Conservation (phyloP, 2,329 filamentous ascomycete genomes). For the Verticillium nonalfalfae region DNA sequence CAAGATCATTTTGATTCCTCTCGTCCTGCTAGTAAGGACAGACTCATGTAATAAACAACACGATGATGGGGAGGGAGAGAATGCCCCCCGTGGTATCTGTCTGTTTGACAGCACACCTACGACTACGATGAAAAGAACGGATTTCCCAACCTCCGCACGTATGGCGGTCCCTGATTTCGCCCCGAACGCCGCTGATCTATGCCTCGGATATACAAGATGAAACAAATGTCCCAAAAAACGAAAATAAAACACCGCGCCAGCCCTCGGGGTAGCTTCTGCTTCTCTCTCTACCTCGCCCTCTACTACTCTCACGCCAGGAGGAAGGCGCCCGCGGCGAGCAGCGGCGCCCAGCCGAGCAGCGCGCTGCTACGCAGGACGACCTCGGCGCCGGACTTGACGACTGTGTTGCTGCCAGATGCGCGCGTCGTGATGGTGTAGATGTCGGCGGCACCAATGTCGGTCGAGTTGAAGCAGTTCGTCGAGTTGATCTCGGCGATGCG, state of each 20-base stretch:
- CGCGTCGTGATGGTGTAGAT: constrained; percentile 63
- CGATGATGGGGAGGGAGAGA: neutral
- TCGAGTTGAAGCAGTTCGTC: constrained; percentile 85
- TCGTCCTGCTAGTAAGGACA: too few species aligned
- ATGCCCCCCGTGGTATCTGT: too few species aligned
- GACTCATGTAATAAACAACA: neutral
- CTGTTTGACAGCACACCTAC: neutral
- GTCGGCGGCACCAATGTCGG: constrained; percentile 67
- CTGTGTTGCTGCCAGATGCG: constrained; percentile 27
- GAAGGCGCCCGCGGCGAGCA: constrained; percentile 31
- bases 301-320: constrained; percentile 24
- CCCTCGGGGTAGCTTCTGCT: neutral
- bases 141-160: neutral
- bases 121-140: neutral
- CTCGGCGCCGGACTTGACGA: constrained; percentile 22
- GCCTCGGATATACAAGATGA: neutral
- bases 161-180: neutral
- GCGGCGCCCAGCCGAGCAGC: constrained; percentile 34
- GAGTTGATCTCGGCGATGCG: constrained; percentile 65
- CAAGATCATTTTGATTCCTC: too few species aligned
- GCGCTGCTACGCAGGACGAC: constrained; percentile 13
- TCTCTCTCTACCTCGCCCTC: neutral
- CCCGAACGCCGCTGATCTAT: neutral
- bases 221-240: neutral
- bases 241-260: too few species aligned